Conservation (phyloP, 345 rosid genomes). For the Melastoma malabathricum region DNA sequence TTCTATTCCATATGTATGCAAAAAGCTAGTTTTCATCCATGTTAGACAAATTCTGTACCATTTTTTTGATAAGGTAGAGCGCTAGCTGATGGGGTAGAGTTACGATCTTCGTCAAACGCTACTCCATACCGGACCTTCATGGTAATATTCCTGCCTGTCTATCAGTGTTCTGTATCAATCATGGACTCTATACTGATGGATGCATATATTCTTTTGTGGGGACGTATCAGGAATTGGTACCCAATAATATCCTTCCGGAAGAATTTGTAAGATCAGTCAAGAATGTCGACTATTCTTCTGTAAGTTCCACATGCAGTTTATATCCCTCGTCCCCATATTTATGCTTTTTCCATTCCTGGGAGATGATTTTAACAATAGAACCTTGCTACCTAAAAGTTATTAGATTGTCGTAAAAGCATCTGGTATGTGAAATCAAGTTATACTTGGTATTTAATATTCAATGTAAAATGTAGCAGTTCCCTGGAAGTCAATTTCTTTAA, state of each 20-base stretch:
- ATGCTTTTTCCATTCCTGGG: constrained; percentile 12
- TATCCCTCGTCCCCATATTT: background rate
- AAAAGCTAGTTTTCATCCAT: constrained; percentile 5
- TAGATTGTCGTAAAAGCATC: too few relatives aligned
- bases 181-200: too few relatives aligned
- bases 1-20: constrained; percentile 4
- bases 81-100: constrained; percentile 57
- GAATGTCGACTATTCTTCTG: constrained; percentile 69
- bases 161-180: too few relatives aligned
- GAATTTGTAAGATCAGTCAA: constrained; percentile 39
- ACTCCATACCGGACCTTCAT: constrained; percentile 76
- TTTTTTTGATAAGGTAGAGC: constrained; percentile 42
- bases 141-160: constrained; percentile 29
- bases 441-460: too few relatives aligned
- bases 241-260: constrained; percentile 50
- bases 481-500: too few relatives aligned
- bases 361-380: too few relatives aligned
- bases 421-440: too few relatives aligned
- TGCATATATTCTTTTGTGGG: too few relatives aligned
- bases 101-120: constrained; percentile 77
- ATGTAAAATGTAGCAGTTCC: too few relatives aligned
- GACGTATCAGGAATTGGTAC: constrained; percentile 59
- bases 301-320: constrained; percentile 20
- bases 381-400: too few relatives aligned
- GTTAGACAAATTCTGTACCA: constrained; percentile 3